phyloP scores from a whole-genome alignment of 2,329 filamentous ascomycete genomes.

The Sclerotinia subarctica region DNA sequence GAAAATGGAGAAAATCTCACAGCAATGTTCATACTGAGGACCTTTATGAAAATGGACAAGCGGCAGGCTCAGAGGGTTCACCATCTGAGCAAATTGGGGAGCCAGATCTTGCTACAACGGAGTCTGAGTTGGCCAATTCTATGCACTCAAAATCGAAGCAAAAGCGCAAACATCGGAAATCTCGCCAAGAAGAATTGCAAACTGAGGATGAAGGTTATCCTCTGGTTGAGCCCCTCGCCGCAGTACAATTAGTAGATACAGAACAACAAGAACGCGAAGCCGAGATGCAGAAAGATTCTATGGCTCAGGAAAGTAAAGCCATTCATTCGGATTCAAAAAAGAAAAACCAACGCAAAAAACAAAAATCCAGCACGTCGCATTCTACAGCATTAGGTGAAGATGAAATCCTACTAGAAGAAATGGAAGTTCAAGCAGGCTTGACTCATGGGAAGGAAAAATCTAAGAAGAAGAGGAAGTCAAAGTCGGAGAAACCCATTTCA shows the following conservation, averaged over 20 bases:
- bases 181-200: neutral
- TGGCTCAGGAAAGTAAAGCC: neutral
- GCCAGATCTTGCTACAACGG: neutral
- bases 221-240: neutral
- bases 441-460: neutral
- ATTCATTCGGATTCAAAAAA: neutral
- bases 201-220: neutral
- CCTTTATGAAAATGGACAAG: neutral
- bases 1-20: neutral
- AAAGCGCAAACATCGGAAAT: conserved; percentile 13
- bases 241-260: neutral
- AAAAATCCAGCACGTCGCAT: neutral
- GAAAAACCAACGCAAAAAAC: neutral
- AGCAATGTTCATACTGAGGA: neutral
- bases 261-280: neutral
- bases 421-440: neutral
- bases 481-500: neutral
- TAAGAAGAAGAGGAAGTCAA: neutral
- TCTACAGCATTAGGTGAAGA: neutral
- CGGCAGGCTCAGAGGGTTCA: neutral
- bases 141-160: neutral
- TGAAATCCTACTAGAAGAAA: neutral
- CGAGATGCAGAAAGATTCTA: neutral
- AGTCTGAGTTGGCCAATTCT: neutral
- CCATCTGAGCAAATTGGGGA: neutral